Percentiles rank a stretch among this genome's conserved stretches.
Conservation (phyloP, 1,284 basidiomycete genomes). For the Ustilago crameri region DNA sequence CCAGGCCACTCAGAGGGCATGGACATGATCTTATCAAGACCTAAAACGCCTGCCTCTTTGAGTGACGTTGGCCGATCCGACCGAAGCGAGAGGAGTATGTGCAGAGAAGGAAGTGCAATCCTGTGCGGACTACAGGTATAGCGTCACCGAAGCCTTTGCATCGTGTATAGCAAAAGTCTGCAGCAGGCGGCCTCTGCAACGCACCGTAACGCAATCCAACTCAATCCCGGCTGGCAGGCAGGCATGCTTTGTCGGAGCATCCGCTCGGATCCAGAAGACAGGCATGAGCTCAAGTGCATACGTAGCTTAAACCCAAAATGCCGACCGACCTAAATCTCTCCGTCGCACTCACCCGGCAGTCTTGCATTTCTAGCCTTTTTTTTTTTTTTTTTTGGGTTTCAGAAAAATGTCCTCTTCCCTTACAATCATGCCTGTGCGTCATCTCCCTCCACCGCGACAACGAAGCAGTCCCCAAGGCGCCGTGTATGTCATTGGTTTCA, state of each 20-base stretch:
- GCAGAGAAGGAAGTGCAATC: not conserved
- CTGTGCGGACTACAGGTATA: not conserved
- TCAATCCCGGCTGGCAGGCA: not conserved
- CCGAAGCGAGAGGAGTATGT: not conserved
- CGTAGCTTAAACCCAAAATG: not conserved
- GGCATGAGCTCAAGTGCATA: not conserved
- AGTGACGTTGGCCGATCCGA: not conserved
- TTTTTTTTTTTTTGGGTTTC: too few species aligned
- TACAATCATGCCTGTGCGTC: constrained; percentile 4
- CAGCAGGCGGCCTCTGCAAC: too few species aligned
- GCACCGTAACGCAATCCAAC: too few species aligned
- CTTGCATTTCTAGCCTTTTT: too few species aligned
- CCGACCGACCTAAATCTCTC: too few species aligned
- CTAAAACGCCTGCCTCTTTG: not conserved
- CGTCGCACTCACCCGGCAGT: too few species aligned
- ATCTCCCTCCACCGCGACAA: not conserved
- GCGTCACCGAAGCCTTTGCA: not conserved
- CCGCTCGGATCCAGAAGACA: constrained; percentile 4
- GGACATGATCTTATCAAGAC: too few species aligned
- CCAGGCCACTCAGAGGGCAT: not conserved
- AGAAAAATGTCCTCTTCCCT: too few species aligned
- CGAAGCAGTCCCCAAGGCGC: too few species aligned
- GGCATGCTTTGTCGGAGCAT: not conserved
- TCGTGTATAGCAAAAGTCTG: too few species aligned
- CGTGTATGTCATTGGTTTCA: too few species aligned